Evolutionary conservation across 768 basidiomycete genomes (phyloP), one percentile per base, ranked within the genome.

Genomic region (Tulasnella sp.): DNA sequence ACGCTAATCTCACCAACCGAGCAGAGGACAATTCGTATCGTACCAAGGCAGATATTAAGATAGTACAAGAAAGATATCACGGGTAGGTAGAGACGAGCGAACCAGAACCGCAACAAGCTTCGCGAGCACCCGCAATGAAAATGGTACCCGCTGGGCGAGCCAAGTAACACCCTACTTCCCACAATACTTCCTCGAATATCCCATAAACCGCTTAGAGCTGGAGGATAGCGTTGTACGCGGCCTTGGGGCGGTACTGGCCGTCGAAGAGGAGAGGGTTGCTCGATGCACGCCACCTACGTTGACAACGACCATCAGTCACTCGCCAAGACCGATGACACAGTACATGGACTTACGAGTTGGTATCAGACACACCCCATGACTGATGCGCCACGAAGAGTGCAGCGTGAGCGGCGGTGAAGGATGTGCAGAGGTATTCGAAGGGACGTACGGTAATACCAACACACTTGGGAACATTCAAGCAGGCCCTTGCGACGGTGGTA

Each of bases 291-390:
- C 53, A 55, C 17, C 37, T 39, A 39, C 19, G 19, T 12, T n/a
- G n/a, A n/a, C n/a, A n/a, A 39, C 12, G 37, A 12, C 37, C 12
- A 12, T 39, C 37, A 39, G 37, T 39, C 37, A 39, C 12, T 19
- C 12, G 12, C 19, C 12, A 39, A 39, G 12, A 19, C 19, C 12
- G 37, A 12, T 19, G 12, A 12, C 12, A 19, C 12, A 39, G 12
- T 39, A 39, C 12, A 12, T 12, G 19, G 12, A 39, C 37, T 12
- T 39, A 39, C 43, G 53, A 55, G 40, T 55, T 40, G 4, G 25
- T 55, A 34, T 55, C 53, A n/a, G 39, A 41, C 17, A 55, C 53
- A 43, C 53, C 53, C 53, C 53, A 55, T 14, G 23, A n/a, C 53
- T 55, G 25, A 25, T n/a, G n/a, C n/a, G n/a, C n/a, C n/a, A n/a